These are phyloP conservation scores for Barnettozyma californica DNA, from an alignment of 805 yeast genomes.

Conservation along the genomic window DNA sequence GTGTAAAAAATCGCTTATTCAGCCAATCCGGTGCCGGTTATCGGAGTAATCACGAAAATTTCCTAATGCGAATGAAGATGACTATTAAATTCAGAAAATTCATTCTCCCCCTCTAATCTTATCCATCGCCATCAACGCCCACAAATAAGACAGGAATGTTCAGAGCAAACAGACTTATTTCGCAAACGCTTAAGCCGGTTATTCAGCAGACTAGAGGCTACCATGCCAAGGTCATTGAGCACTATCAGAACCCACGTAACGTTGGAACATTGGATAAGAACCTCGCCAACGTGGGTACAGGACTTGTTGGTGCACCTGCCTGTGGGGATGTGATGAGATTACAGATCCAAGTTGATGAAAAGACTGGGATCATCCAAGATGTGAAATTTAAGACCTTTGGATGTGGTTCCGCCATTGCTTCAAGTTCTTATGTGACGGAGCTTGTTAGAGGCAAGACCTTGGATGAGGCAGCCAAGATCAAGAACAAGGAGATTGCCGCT, in stretches of 20 bases:
- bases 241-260: conserved; percentile 93
- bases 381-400: conserved; percentile 98
- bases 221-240: conserved; percentile 93
- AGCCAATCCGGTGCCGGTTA: not conserved
- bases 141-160: conserved; percentile 14
- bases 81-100: not conserved
- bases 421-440: conserved; percentile 91
- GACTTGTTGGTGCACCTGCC: conserved; percentile 98
- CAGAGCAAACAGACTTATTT: conserved; percentile 17
- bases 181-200: conserved; percentile 17
- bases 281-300: conserved; percentile 81
- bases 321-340: conserved; percentile 99
- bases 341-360: conserved; percentile 89
- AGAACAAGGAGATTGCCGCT: conserved; percentile 91
- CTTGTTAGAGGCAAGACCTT: conserved; percentile 90
- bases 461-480: conserved; percentile 89
- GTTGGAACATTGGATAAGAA: conserved; percentile 89
- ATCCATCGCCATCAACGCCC: not conserved
- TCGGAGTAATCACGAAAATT: conserved; percentile 2
- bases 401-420: conserved; percentile 98
- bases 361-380: conserved; percentile 85
- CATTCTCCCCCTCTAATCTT: not conserved
- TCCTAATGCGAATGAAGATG: not conserved
- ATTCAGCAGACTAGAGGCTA: conserved; percentile 40
- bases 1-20: not conserved